A percentile compares a stretch with the other conserved stretches of the same genome.
Evolutionary conservation across 78 protist genomes (phyloP).

Genomic region (Protostelium mycophagum): DNA sequence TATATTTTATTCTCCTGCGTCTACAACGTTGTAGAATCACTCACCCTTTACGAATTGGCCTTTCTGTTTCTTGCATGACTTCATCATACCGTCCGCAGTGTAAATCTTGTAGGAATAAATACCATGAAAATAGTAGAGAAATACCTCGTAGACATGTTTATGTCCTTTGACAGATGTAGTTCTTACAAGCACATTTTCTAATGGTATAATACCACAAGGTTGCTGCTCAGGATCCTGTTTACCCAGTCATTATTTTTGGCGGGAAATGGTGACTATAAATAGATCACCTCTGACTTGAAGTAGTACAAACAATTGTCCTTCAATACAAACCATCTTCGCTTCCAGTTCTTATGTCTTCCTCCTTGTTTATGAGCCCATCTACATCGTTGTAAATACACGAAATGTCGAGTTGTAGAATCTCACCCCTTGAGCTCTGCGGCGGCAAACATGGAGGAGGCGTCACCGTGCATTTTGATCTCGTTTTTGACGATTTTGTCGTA

Average conservation of each 20-base stretch:
- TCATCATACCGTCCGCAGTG: neutral
- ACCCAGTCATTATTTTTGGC: neutral
- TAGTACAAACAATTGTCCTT: slow-evolving; percentile 61
- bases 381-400: neutral
- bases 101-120: neutral
- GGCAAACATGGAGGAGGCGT: neutral
- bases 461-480: neutral
- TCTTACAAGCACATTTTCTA: slow-evolving; percentile 31
- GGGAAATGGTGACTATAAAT: too few relatives aligned
- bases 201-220: slow-evolving; percentile 69
- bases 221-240: slow-evolving; percentile 18
- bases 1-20: too few relatives aligned
- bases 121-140: neutral
- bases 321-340: slow-evolving; percentile 45
- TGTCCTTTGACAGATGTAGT: neutral
- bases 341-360: slow-evolving; percentile 35
- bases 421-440: neutral
- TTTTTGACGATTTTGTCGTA: neutral
- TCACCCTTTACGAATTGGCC: slow-evolving; percentile 57
- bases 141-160: neutral
- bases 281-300: slow-evolving; percentile 10
- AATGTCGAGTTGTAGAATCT: neutral
- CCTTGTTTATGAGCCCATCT: slow-evolving; percentile 1
- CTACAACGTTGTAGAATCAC: too few relatives aligned
- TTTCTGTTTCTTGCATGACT: neutral